Evolutionary conservation across 805 yeast species (phyloP), one percentile per base, ranked within the genome.

Genomic region (Yarrowia keelungensis): DNA sequence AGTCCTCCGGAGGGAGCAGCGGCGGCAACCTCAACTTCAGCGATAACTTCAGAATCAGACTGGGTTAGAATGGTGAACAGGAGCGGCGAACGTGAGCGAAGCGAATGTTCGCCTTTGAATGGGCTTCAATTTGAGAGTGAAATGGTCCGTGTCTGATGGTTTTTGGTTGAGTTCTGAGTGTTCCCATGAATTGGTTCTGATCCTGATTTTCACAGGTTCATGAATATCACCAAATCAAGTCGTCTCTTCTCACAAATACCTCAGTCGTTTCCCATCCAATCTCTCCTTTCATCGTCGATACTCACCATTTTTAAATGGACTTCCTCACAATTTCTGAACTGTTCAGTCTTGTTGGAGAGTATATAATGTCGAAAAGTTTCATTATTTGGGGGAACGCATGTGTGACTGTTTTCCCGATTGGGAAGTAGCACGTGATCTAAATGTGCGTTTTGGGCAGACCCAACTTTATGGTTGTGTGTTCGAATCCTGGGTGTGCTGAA

Each of bases 1-100:
- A 94, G 88, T 79, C 92, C 88, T 74, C 92, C 91, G 79, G 93
- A 83, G 79, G 88, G 86, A 84, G 92, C 93, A 81, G 88, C 89
- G 81, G 86, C 94, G 76, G 83, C 87, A 80, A 85, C 88, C 76
- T 83, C 89, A 83, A 87, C 92, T 81, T 85, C 93, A 82, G 89
- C 94, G 81, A 89, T 90, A 80, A 85, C 87, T 89, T 93, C 98
- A 85, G 88, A 88, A 90, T 92, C 97, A 87, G 97, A 92, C 97
- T 73, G 50, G 35, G 59, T 50, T 65, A 51, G 47, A 22, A 2
- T 2, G 32, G 32, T 3, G 32, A 5, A 26, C 7, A 26, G 32
- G 32, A 26, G 32, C n/a, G n/a, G n/a, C n/a, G n/a, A n/a, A n/a
- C n/a, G n/a, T n/a, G n/a, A n/a, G n/a, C 32, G 32, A 26, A 26